Percentiles rank a stretch among this genome's conserved stretches.
These are phyloP conservation scores for Tolypocladium paradoxum DNA, from an alignment of 2,329 filamentous ascomycete genomes.

Conservation along the genomic window DNA sequence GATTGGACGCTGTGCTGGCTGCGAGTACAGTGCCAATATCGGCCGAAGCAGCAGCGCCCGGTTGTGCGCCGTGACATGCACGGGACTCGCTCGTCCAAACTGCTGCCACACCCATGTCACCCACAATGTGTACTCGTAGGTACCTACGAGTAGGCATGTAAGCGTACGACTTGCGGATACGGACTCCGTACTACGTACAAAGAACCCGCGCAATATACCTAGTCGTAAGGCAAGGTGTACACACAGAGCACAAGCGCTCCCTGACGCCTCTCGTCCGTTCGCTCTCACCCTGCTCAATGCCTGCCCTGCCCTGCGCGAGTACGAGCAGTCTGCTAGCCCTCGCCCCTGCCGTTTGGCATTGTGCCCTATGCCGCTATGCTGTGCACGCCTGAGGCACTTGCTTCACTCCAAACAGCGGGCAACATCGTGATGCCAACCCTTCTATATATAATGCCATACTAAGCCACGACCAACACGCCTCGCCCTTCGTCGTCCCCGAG, in stretches of 20 bases:
- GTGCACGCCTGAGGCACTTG: not conserved
- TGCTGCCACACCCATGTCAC: not conserved
- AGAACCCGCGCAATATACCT: too few relatives aligned
- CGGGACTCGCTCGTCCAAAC: not conserved
- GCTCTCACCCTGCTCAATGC: not conserved
- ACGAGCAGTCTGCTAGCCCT: not conserved
- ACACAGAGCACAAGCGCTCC: not conserved
- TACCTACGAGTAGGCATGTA: too few relatives aligned
- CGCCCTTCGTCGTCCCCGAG: not conserved
- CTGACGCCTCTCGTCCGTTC: not conserved
- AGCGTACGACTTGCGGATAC: too few relatives aligned
- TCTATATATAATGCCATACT: not conserved
- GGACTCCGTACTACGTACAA: too few relatives aligned
- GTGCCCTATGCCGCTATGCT: not conserved
- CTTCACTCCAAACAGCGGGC: too few relatives aligned
- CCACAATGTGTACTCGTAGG: too few relatives aligned
- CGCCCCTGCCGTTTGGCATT: not conserved
- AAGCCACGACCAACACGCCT: not conserved
- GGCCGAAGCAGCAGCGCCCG: not conserved
- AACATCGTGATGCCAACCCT: not conserved
- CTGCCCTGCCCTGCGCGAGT: not conserved
- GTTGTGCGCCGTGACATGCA: not conserved
- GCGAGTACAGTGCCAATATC: not conserved
- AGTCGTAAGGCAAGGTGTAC: too few relatives aligned
- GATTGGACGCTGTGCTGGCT: not conserved